A percentile compares a stretch with the other conserved stretches of the same genome.
These are phyloP conservation scores for Pythium rhizo-oryzae DNA, from an alignment of 352 stramenopile species.

Conservation along the genomic window DNA sequence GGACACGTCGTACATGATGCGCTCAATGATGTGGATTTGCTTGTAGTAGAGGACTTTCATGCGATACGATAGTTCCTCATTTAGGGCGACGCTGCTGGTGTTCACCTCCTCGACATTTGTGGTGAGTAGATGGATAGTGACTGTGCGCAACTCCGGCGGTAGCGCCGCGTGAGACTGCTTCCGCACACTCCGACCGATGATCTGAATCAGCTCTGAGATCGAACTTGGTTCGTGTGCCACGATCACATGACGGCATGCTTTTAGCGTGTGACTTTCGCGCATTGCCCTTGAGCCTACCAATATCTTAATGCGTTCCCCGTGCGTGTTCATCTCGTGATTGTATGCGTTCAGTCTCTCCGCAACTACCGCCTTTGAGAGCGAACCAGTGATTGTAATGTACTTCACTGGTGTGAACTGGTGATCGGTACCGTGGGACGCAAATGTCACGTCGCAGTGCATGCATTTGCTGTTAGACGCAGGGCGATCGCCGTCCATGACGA, in stretches of 20 bases:
- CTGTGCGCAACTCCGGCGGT: not conserved
- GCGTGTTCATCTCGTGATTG: not conserved
- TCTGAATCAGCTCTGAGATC: constrained; percentile 9
- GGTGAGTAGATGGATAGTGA: not conserved
- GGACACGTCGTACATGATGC: constrained; percentile 9
- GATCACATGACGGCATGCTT: not conserved
- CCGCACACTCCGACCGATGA: not conserved
- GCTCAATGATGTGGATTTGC: constrained; percentile 1
- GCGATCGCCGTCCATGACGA: not conserved
- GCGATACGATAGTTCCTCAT: not conserved
- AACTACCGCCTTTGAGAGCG: not conserved
- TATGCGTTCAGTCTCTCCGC: not conserved
- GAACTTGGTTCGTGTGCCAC: constrained; percentile 5
- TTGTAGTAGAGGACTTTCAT: constrained; percentile 6
- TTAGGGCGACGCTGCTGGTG: not conserved
- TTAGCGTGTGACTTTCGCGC: constrained; percentile 4
- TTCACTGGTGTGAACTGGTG: not conserved
- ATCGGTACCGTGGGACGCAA: not conserved
- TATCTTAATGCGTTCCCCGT: constrained; percentile 1
- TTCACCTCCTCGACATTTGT: not conserved
- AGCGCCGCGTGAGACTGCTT: not conserved
- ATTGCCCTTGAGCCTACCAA: not conserved
- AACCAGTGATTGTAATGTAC: not conserved
- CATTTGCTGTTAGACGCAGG: not conserved
- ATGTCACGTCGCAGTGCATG: not conserved